A percentile compares a stretch with the other conserved stretches of the same genome.
phyloP scores from a whole-genome alignment of 2,329 filamentous ascomycete species.

The Diaporthe ilicicola region DNA sequence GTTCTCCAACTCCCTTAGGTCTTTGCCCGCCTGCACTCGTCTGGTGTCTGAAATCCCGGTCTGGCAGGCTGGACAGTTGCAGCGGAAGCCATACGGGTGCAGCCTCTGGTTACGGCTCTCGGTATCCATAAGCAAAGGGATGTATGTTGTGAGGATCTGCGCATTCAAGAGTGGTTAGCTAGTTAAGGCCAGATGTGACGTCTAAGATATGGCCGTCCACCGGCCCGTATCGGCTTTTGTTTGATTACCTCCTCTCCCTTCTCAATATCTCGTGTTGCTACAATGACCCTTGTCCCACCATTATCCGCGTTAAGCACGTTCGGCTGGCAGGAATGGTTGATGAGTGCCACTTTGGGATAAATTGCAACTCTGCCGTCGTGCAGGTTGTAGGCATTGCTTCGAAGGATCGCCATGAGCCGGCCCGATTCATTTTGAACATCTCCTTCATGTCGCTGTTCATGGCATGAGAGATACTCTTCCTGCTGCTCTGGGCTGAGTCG shows the following conservation, averaged over 20 bases:
- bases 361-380: constrained; percentile 41
- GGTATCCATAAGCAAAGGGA: constrained; percentile 21
- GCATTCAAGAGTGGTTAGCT: background rate
- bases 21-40: constrained; percentile 5
- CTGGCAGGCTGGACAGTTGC: constrained; percentile 20
- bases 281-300: constrained; percentile 36
- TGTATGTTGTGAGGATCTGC: constrained; percentile 25
- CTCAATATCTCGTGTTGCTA: constrained; percentile 44
- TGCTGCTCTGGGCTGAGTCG: constrained; percentile 39
- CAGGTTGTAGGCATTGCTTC: constrained; percentile 49
- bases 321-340: constrained; percentile 49
- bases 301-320: constrained; percentile 44
- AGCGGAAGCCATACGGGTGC: constrained; percentile 20
- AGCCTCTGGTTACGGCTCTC: constrained; percentile 21
- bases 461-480: constrained; percentile 39
- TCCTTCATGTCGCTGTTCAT: constrained; percentile 37
- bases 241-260: constrained; percentile 45
- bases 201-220: background rate
- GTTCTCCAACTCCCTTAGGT: constrained; percentile 11
- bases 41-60: background rate
- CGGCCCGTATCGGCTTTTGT: background rate
- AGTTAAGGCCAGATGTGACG: background rate
- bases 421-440: constrained; percentile 34
- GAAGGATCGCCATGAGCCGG: constrained; percentile 43
- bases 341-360: constrained; percentile 44